Percentiles rank a stretch among this genome's conserved stretches.
These are phyloP conservation scores for Capronia coronata DNA, from an alignment of 2,329 filamentous ascomycete genomes.

Conservation along the genomic window DNA sequence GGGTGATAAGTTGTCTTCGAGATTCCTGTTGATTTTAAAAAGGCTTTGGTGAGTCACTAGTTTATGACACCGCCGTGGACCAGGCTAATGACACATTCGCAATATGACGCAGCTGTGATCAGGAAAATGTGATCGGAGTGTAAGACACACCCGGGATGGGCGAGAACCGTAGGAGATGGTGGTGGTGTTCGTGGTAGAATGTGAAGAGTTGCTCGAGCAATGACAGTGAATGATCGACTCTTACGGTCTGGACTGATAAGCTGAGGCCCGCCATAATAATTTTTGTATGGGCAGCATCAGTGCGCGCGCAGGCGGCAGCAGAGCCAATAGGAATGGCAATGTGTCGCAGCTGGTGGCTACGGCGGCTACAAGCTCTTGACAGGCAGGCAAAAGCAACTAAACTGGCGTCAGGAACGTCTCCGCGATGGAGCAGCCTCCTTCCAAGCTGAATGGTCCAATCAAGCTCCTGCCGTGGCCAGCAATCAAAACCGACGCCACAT, in stretches of 20 bases:
- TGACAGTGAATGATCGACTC: not conserved
- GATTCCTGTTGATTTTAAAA: not conserved
- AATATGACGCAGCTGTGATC: too few species aligned
- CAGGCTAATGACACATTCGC: too few species aligned
- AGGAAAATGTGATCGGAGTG: too few species aligned
- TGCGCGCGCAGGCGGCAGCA: not conserved
- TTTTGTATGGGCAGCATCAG: not conserved
- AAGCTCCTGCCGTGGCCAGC: not conserved
- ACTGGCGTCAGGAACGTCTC: not conserved
- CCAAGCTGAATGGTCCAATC: not conserved
- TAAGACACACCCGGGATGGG: too few species aligned
- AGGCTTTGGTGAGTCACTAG: not conserved
- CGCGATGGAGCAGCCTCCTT: not conserved
- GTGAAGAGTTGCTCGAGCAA: not conserved
- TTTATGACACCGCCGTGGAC: not conserved
- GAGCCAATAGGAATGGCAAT: not conserved
- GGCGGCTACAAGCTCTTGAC: not conserved
- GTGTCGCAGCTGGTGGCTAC: not conserved
- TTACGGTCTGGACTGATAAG: not conserved
- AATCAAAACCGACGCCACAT: constrained; percentile 10
- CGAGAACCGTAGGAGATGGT: not conserved
- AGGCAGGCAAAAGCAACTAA: not conserved
- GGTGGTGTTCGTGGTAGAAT: not conserved
- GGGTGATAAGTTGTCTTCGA: not conserved
- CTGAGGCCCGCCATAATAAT: not conserved